Conservation (phyloP, 2,329 filamentous ascomycete species). For the Fusarium nanum region DNA sequence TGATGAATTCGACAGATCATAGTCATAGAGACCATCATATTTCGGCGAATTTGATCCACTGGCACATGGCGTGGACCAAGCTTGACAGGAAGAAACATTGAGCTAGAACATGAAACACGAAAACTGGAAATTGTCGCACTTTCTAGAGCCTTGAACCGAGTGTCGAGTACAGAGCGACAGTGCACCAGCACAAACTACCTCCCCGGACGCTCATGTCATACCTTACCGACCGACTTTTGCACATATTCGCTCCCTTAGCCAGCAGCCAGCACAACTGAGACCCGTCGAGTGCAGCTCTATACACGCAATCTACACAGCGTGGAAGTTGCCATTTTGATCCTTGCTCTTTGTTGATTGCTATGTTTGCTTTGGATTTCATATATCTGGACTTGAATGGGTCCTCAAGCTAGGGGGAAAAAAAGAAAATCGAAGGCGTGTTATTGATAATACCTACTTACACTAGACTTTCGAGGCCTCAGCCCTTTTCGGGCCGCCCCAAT, state of each 20-base stretch:
- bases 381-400: constrained; percentile 4
- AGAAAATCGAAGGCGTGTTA: constrained; percentile 3
- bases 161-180: not conserved
- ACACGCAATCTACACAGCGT: constrained; percentile 16
- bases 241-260: not conserved
- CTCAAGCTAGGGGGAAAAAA: constrained; percentile 10
- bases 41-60: not conserved
- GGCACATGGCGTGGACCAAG: not conserved
- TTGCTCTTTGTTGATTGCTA: constrained; percentile 7
- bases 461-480: not conserved
- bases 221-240: not conserved
- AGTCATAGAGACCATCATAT: not conserved
- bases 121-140: constrained; percentile 27
- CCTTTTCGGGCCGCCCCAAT: constrained; percentile 2
- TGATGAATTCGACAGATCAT: not conserved
- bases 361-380: constrained; percentile 23
- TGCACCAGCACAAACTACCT: constrained; percentile 2
- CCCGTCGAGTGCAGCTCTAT: constrained; percentile 3
- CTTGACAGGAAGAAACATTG: constrained; percentile 10
- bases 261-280: not conserved
- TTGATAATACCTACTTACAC: not conserved
- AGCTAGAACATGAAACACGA: constrained; percentile 31
- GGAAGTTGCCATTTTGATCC: constrained; percentile 9
- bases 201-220: not conserved
- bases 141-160: not conserved